Evolutionary conservation across 2,329 filamentous ascomycete genomes (phyloP), one percentile per base, ranked within the genome.

Genomic region (Hypoxylon sp.): DNA sequence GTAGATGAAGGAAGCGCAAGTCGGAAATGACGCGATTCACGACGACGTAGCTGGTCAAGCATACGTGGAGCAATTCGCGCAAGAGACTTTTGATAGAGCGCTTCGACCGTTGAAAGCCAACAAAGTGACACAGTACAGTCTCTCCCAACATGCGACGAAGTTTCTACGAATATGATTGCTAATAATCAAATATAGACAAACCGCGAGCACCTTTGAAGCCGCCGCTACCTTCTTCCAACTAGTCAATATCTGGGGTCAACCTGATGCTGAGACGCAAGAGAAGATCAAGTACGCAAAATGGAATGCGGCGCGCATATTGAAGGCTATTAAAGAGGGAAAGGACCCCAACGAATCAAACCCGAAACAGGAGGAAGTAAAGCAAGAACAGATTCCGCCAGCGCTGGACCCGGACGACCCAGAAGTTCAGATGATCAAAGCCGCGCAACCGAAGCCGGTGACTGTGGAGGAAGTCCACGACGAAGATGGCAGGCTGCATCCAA

Each of bases 251-350:
- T 99, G 95, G 94, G 91, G 90, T 5, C 81, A 88, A 0, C 83
- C 91, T 10, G 93, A 97, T 35, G 81, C 87, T 0, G 94, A 98
- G 76, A 89, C 91, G 19, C 85, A 90, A 42, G 88, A 94, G 60
- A 98, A 97, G 84, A 94, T 95, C 81, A 98, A 97, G 79, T 99
- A 93, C 78, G 94, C 95, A 46, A 99, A 98, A 80, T 99, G 93
- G 87, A 97, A 98, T 79, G 94, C 95, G 1, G 84, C 95, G 37
- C 89, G 96, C 64, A 99, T 99, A 76, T 86, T 92, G 14, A 97
- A 93, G 81, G 96, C 96, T 10, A 87, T 98, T 75, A 96, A 94
- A 76, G 92, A 94, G 44, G 94, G 94, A 59, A 91, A 93, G 72
- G 94, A 99, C 77, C 96, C 96, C 2, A 99, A 99, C 80, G 89